phyloP scores from a whole-genome alignment of 202 grass and related monocot species.

The Carex sylvatica region DNA sequence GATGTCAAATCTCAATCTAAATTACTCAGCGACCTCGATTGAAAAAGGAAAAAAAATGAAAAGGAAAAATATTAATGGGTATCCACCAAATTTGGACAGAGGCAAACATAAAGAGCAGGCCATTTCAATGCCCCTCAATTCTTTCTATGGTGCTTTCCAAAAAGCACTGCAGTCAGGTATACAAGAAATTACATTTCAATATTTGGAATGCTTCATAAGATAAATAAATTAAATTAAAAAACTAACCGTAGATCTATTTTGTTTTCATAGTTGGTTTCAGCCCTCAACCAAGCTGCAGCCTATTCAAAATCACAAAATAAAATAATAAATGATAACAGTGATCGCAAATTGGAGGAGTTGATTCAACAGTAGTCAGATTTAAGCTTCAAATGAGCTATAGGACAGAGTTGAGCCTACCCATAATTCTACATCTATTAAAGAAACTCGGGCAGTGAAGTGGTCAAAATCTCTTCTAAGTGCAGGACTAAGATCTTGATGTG shows the following conservation, averaged over 20 bases:
- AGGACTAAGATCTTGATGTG: constrained; percentile 19
- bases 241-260: constrained; percentile 22
- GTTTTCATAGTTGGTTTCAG: constrained; percentile 24
- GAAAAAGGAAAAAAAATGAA: not conserved
- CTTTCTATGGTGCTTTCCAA: not conserved
- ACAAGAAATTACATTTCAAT: constrained; percentile 13
- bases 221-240: constrained; percentile 2
- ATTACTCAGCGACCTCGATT: not conserved
- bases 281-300: constrained; percentile 35
- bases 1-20: not conserved
- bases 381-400: not conserved
- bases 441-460: constrained; percentile 15
- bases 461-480: constrained; percentile 23
- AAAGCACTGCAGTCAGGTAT: not conserved
- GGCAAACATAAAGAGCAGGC: not conserved
- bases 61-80: not conserved
- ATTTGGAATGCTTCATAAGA: constrained; percentile 1
- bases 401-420: constrained; percentile 11
- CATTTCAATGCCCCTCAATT: not conserved
- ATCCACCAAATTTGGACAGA: not conserved
- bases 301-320: not conserved
- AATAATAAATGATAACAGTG: not conserved
- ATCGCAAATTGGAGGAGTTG: not conserved
- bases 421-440: constrained; percentile 29
- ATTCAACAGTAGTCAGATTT: not conserved